Evolutionary conservation across 2,329 filamentous ascomycete species (phyloP).

Genomic region (Monilinia vaccinii-corymbosi): DNA sequence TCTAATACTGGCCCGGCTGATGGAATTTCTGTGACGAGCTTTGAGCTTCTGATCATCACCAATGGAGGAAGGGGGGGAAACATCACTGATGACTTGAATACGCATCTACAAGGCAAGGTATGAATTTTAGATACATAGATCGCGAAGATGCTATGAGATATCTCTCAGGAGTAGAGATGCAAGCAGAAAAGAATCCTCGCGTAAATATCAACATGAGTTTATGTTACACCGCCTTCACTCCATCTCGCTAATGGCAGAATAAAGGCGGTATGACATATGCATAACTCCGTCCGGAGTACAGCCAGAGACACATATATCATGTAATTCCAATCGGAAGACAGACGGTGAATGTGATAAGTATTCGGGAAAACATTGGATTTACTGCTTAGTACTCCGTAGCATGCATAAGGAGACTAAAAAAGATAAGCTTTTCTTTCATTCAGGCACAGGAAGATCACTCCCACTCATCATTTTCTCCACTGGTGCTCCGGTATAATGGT

Average conservation of each 20-base stretch:
- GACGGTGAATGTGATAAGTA: too few species aligned
- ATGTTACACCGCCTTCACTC: too few species aligned
- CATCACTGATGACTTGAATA: conserved; percentile 11
- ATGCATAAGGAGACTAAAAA: neutral
- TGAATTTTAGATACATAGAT: conserved; percentile 7
- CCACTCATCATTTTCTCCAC: neutral
- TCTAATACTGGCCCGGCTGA: neutral
- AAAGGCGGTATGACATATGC: too few species aligned
- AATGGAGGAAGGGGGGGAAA: too few species aligned
- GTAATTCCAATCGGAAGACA: too few species aligned
- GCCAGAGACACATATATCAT: too few species aligned
- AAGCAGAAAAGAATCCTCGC: conserved; percentile 17
- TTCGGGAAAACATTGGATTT: too few species aligned
- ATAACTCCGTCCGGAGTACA: too few species aligned
- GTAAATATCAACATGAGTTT: too few species aligned
- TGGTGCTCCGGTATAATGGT: neutral
- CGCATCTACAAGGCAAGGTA: conserved; percentile 1
- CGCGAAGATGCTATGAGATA: neutral
- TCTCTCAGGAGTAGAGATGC: conserved; percentile 14
- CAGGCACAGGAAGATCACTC: neutral
- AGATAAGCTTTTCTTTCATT: conserved; percentile 4
- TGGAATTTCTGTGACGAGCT: neutral
- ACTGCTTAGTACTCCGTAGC: too few species aligned
- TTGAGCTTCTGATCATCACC: neutral
- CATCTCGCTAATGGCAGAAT: too few species aligned